Percentiles rank a stretch among this genome's conserved stretches.
Conservation (phyloP, 805 yeast species). For the Metschnikowia borealis region DNA sequence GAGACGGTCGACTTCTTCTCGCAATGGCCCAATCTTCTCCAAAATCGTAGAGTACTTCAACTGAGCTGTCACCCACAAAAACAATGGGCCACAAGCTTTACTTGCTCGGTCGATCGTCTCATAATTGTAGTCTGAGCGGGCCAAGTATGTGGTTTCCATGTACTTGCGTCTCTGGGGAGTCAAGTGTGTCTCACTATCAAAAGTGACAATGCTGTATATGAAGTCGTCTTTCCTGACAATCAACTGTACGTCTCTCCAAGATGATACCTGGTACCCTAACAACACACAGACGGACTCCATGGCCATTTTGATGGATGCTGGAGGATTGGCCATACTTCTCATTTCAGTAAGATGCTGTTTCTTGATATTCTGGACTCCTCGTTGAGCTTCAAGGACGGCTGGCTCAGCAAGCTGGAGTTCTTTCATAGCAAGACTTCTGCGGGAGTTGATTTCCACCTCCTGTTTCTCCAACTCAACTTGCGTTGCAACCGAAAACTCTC, state of each 20-base stretch:
- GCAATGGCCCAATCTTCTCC: constrained; percentile 69
- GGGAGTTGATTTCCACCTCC: constrained; percentile 52
- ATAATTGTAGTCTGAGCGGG: constrained; percentile 60
- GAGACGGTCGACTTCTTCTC: constrained; percentile 56
- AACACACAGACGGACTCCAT: constrained; percentile 83
- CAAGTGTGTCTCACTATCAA: constrained; percentile 59
- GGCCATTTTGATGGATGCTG: constrained; percentile 77
- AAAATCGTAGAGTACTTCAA: constrained; percentile 69
- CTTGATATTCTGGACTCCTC: constrained; percentile 88
- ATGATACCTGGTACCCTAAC: constrained; percentile 61
- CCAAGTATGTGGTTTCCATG: constrained; percentile 59
- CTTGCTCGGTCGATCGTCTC: constrained; percentile 83
- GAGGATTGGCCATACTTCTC: constrained; percentile 87
- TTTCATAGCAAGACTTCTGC: constrained; percentile 51
- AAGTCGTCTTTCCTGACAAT: constrained; percentile 85
- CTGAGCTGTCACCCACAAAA: constrained; percentile 89
- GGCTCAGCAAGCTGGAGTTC: constrained; percentile 82
- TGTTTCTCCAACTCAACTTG: constrained; percentile 66
- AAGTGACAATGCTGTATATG: constrained; percentile 74
- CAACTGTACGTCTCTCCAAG: constrained; percentile 81
- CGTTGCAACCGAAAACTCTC: constrained; percentile 77
- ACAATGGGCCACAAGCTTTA: constrained; percentile 90
- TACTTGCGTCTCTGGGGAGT: constrained; percentile 46
- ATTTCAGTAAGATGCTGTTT: constrained; percentile 89
- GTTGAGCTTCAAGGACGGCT: constrained; percentile 75